These are phyloP conservation scores for Pseudocercospora eumusae DNA, from an alignment of 2,329 filamentous ascomycete genomes.

Conservation along the genomic window DNA sequence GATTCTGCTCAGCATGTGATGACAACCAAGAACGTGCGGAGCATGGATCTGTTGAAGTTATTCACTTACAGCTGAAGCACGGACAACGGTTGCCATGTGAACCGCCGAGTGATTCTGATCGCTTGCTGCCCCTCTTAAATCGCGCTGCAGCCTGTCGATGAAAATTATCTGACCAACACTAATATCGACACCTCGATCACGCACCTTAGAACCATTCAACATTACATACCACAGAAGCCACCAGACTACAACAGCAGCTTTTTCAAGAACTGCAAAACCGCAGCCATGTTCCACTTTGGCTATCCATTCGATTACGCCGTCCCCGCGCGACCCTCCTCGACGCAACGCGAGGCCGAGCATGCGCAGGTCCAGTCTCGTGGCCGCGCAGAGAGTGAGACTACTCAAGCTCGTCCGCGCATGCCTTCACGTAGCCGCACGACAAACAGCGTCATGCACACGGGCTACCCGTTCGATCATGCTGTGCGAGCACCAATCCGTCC, in stretches of 20 bases:
- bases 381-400: not conserved
- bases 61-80: not conserved
- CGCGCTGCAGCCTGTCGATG: too few species aligned
- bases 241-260: not conserved
- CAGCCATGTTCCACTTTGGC: not conserved
- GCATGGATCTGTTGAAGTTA: not conserved
- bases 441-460: slow-evolving; percentile 3
- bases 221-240: not conserved
- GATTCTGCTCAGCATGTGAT: not conserved
- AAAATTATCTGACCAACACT: not conserved
- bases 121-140: not conserved
- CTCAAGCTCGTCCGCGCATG: slow-evolving; percentile 2
- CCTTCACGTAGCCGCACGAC: not conserved
- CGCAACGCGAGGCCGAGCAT: not conserved
- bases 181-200: not conserved
- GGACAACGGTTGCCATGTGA: not conserved
- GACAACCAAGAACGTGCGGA: not conserved
- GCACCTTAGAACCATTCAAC: not conserved
- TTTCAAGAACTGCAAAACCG: not conserved
- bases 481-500: not conserved
- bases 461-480: not conserved
- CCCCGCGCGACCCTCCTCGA: not conserved
- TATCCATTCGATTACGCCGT: slow-evolving; percentile 5
- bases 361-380: not conserved
- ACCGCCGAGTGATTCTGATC: not conserved